phyloP scores from a whole-genome alignment of 1,284 basidiomycete genomes.

The Ustilago xerochloae region DNA sequence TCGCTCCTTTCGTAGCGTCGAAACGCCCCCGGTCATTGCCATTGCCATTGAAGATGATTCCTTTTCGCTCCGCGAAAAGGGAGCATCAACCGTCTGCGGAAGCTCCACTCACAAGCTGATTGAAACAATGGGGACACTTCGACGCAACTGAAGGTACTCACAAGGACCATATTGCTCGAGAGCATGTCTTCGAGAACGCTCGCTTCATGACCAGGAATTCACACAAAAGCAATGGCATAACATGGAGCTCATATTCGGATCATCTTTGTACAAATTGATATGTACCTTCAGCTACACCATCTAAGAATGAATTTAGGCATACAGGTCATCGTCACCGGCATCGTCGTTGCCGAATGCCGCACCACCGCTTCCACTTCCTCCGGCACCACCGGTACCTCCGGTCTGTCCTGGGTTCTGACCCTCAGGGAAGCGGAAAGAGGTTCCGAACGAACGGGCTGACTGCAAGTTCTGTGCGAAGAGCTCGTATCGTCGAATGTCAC shows the following conservation, averaged over 20 bases:
- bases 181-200: too few relatives aligned
- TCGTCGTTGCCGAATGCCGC: slow-evolving; percentile 81
- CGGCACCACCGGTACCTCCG: slow-evolving; percentile 41
- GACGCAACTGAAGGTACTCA: too few relatives aligned
- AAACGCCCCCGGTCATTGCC: too few relatives aligned
- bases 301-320: slow-evolving; percentile 25
- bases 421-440: slow-evolving; percentile 97
- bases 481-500: slow-evolving; percentile 88
- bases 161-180: too few relatives aligned
- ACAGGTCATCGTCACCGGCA: slow-evolving; percentile 79
- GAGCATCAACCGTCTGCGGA: too few relatives aligned
- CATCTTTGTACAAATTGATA: neutral
- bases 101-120: too few relatives aligned
- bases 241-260: neutral
- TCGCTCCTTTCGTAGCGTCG: too few relatives aligned
- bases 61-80: too few relatives aligned
- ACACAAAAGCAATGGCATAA: neutral
- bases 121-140: too few relatives aligned
- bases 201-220: too few relatives aligned
- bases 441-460: slow-evolving; percentile 73
- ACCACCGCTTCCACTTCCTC: slow-evolving; percentile 73
- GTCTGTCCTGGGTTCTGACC: slow-evolving; percentile 56
- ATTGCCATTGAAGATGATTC: too few relatives aligned
- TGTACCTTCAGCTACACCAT: neutral
- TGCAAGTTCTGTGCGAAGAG: slow-evolving; percentile 67